A percentile compares a stretch with the other conserved stretches of the same genome.
Evolutionary conservation across 208 protist genomes (phyloP).

Genomic region (Crithidia expoeki): DNA sequence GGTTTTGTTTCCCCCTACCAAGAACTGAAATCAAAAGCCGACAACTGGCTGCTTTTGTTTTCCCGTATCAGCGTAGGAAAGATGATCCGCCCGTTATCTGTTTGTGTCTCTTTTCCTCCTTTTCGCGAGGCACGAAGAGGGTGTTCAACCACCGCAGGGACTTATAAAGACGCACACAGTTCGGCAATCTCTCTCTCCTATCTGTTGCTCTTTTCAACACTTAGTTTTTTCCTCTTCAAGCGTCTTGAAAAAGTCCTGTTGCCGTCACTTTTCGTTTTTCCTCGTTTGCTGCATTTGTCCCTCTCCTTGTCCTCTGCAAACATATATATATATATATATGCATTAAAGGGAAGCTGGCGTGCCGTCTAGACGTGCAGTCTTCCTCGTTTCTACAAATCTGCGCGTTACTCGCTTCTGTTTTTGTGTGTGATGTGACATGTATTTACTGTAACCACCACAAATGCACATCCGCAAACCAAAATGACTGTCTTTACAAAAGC

Average conservation of each 20-base stretch:
- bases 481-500: not conserved
- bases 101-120: not conserved
- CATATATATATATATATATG: too few relatives aligned
- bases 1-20: not conserved
- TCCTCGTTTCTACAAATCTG: too few relatives aligned
- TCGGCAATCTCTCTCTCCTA: not conserved
- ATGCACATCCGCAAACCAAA: not conserved
- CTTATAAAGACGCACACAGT: not conserved
- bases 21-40: not conserved
- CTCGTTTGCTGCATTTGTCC: not conserved
- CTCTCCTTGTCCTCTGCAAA: not conserved
- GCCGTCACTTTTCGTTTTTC: not conserved
- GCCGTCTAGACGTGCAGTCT: too few relatives aligned
- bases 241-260: not conserved
- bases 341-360: too few relatives aligned
- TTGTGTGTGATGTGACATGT: not conserved
- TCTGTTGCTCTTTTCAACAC: not conserved
- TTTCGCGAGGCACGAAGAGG: not conserved
- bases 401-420: too few relatives aligned
- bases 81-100: not conserved
- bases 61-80: not conserved
- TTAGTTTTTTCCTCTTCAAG: not conserved
- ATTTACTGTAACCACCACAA: not conserved
- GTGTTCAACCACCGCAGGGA: not conserved
- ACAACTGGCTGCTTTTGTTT: too few relatives aligned